Evolutionary conservation across 2,329 filamentous ascomycete genomes (phyloP).

Genomic region (Pseudocercospora crystallina): DNA sequence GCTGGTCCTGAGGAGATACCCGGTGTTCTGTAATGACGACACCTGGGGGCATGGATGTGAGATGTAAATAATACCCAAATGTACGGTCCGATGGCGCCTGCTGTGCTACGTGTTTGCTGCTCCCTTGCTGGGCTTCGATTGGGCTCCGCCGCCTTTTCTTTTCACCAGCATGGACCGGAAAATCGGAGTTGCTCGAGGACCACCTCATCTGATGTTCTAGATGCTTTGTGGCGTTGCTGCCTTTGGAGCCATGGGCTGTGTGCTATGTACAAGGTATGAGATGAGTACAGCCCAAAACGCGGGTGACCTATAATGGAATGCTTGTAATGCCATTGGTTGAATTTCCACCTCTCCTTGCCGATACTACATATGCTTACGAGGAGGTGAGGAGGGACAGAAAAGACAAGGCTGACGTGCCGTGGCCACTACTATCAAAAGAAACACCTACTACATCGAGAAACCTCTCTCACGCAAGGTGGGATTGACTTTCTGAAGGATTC

Average conservation of each 20-base stretch:
- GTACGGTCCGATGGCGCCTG: conserved; percentile 1
- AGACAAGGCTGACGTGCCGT: conserved; percentile 12
- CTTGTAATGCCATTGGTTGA: neutral
- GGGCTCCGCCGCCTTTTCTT: neutral
- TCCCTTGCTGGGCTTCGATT: conserved; percentile 5
- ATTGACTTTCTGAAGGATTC: conserved; percentile 5
- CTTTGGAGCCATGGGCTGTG: neutral
- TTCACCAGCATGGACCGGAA: neutral
- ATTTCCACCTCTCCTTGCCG: neutral
- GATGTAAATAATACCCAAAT: conserved; percentile 19
- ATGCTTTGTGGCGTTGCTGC: neutral
- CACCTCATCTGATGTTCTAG: neutral
- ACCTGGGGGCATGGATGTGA: conserved; percentile 10
- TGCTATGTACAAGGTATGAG: too few relatives aligned
- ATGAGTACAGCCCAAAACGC: too few relatives aligned
- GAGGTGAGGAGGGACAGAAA: neutral
- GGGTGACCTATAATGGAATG: neutral
- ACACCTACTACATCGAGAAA: neutral
- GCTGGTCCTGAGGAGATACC: conserved; percentile 12
- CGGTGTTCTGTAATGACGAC: conserved; percentile 7
- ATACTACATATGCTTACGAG: too few relatives aligned
- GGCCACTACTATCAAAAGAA: neutral
- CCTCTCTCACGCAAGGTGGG: neutral
- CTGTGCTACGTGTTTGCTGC: conserved; percentile 17
- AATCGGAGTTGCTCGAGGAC: neutral